These are phyloP conservation scores for Geotrichum cucujoidarum DNA, from an alignment of 1,139 yeast genomes.

Conservation along the genomic window DNA sequence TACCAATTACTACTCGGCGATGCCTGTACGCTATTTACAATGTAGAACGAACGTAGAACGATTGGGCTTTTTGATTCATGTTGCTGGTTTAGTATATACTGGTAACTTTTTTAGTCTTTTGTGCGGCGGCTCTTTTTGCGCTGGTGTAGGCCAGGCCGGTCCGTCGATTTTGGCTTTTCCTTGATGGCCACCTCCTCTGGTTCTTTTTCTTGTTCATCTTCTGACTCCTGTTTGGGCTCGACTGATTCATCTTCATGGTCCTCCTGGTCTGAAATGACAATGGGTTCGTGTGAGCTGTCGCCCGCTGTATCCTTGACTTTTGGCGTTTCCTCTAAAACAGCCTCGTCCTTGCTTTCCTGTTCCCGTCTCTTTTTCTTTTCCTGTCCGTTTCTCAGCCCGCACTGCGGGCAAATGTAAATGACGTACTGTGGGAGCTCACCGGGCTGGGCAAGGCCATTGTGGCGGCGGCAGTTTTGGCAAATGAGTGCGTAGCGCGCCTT, in stretches of 20 bases:
- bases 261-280: neutral
- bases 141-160: conserved; percentile 1
- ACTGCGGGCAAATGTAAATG: conserved; percentile 64
- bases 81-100: no score
- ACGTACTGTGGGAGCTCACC: conserved; percentile 54
- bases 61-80: no score
- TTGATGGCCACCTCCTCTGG: neutral
- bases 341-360: neutral
- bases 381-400: conserved; percentile 55
- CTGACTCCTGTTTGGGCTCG: neutral
- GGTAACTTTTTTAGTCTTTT: no score
- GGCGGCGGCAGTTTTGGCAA: conserved; percentile 58
- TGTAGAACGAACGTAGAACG: no score
- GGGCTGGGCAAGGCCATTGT: conserved; percentile 82
- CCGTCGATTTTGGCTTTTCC: neutral
- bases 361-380: conserved; percentile 2
- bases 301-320: neutral
- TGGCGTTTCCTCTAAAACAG: no score
- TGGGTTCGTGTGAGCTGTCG: neutral
- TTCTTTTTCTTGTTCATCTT: neutral
- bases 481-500: conserved; percentile 67
- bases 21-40: no score
- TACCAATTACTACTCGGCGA: no score
- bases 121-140: conserved; percentile 6
- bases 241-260: neutral